Conservation (phyloP, 805 yeast species). For the Nakazawaea ishiwadae region DNA sequence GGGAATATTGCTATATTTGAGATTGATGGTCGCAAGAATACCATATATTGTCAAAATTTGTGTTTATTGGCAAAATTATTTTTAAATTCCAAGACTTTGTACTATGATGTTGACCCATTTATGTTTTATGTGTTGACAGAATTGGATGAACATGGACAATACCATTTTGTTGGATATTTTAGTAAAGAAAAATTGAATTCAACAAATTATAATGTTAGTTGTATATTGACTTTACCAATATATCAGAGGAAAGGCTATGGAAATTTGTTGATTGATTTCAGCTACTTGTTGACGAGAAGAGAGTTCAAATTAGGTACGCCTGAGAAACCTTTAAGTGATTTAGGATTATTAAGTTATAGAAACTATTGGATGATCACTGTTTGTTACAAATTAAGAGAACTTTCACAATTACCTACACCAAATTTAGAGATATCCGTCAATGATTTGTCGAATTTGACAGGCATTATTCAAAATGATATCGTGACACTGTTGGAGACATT, state of each 20-base stretch:
- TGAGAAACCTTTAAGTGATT: slow-evolving; percentile 86
- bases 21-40: slow-evolving; percentile 84
- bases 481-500: slow-evolving; percentile 81
- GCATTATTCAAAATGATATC: slow-evolving; percentile 85
- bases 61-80: slow-evolving; percentile 88
- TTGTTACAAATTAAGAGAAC: slow-evolving; percentile 38
- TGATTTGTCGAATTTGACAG: slow-evolving; percentile 63
- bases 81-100: slow-evolving; percentile 84
- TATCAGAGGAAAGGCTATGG: slow-evolving; percentile 91
- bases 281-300: slow-evolving; percentile 69
- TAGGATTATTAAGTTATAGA: slow-evolving; percentile 82
- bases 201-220: slow-evolving; percentile 79
- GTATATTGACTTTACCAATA: slow-evolving; percentile 85
- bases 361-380: slow-evolving; percentile 79
- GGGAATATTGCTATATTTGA: slow-evolving; percentile 73
- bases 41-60: slow-evolving; percentile 80
- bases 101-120: slow-evolving; percentile 94
- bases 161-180: slow-evolving; percentile 91
- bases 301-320: slow-evolving; percentile 89
- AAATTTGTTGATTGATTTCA: slow-evolving; percentile 79
- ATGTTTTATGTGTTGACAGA: slow-evolving; percentile 83
- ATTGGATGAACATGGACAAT: slow-evolving; percentile 41
- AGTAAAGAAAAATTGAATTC: slow-evolving; percentile 80
- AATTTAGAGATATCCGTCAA: slow-evolving; percentile 43
- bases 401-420: slow-evolving; percentile 6